Conservation (phyloP, 2,329 filamentous ascomycete genomes). For the Microsporum canis region DNA sequence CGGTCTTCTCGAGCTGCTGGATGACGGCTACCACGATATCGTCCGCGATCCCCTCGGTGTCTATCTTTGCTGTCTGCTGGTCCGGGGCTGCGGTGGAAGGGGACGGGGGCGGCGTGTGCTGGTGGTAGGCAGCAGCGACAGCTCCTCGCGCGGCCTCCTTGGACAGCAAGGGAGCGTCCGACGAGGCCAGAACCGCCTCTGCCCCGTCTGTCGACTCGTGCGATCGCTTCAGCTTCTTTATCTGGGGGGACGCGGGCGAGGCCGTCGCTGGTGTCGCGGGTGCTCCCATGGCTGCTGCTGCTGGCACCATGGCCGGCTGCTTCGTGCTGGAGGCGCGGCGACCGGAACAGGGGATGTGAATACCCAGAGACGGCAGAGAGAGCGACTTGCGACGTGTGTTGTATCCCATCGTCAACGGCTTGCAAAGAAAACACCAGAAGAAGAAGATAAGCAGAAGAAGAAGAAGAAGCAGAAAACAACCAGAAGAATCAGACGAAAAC, state of each 20-base stretch:
- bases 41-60: conserved; percentile 78
- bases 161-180: conserved; percentile 52
- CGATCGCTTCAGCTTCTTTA: conserved; percentile 70
- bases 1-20: conserved; percentile 74
- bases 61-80: conserved; percentile 58
- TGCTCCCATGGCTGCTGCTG: conserved; percentile 43
- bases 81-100: conserved; percentile 64
- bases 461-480: conserved; percentile 7
- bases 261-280: not conserved
- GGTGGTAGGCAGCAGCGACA: not conserved
- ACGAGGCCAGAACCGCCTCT: conserved; percentile 13
- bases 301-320: conserved; percentile 14
- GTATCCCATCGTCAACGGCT: conserved; percentile 61
- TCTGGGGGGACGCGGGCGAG: conserved; percentile 35
- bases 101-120: conserved; percentile 18
- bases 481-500: conserved; percentile 6
- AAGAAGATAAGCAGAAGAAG: conserved; percentile 5
- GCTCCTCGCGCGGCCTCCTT: conserved; percentile 5
- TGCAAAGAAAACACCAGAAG: conserved; percentile 10
- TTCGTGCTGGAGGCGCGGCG: conserved; percentile 52
- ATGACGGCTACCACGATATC: conserved; percentile 91
- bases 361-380: conserved; percentile 83
- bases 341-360: conserved; percentile 57
- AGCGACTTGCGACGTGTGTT: conserved; percentile 95
- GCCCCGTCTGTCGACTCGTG: conserved; percentile 41